Percentiles rank a stretch among this genome's conserved stretches.
Conservation (phyloP, 2,329 filamentous ascomycete species). For the Alternaria gaisen region DNA sequence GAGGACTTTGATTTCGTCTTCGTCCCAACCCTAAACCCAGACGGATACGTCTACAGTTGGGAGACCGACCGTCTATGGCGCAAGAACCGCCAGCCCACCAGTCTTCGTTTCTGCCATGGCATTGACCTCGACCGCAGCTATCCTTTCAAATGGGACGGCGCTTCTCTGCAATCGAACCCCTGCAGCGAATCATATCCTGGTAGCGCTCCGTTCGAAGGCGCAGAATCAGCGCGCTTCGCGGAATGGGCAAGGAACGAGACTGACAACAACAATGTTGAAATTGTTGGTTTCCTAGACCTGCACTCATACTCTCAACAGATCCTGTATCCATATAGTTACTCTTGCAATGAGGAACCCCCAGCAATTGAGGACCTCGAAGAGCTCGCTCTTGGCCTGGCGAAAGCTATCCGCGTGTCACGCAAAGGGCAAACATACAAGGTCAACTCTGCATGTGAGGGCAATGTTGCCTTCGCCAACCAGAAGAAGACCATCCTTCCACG, state of each 20-base stretch:
- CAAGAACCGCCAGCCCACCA: conserved; percentile 88
- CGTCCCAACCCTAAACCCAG: conserved; percentile 88
- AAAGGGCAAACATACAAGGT: conserved; percentile 74
- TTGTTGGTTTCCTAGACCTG: conserved; percentile 87
- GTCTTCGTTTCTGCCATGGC: conserved; percentile 82
- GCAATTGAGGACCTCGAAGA: conserved; percentile 93
- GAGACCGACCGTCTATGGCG: conserved; percentile 91
- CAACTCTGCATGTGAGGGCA: conserved; percentile 85
- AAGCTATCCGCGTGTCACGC: conserved; percentile 83
- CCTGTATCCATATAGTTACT: conserved; percentile 89
- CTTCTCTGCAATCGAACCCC: conserved; percentile 71
- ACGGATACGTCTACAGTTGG: conserved; percentile 96
- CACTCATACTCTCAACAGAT: conserved; percentile 97
- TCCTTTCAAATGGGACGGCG: conserved; percentile 82
- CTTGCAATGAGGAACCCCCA: conserved; percentile 79
- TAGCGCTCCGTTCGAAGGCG: conserved; percentile 80
- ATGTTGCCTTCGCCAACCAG: conserved; percentile 58
- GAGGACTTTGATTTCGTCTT: conserved; percentile 88
- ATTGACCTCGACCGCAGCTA: conserved; percentile 90
- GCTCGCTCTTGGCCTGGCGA: conserved; percentile 84
- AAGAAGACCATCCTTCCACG: conserved; percentile 56
- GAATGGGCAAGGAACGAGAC: conserved; percentile 86
- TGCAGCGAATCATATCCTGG: conserved; percentile 93
- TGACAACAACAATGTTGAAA: conserved; percentile 72
- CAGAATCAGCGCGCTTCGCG: conserved; percentile 78